Evolutionary conservation across 2,329 filamentous ascomycete genomes (phyloP).

Genomic region (Cladosporium sp.): DNA sequence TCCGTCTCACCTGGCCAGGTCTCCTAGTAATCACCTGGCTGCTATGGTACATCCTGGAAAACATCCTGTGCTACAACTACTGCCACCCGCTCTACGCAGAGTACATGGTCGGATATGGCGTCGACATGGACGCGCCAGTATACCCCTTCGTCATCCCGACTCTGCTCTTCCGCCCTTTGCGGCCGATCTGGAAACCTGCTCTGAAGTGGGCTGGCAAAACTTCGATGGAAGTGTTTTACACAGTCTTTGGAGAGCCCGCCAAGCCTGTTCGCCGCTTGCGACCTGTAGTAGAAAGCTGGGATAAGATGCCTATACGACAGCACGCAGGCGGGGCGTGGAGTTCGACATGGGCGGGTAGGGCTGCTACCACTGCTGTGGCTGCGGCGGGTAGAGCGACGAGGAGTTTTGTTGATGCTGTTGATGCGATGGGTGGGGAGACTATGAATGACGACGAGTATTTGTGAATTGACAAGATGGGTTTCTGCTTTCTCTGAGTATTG

Average conservation of each 20-base stretch:
- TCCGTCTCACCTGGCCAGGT: constrained; percentile 44
- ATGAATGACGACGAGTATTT: constrained; percentile 35
- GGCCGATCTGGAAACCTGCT: constrained; percentile 41
- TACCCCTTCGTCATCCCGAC: constrained; percentile 60
- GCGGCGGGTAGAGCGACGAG: constrained; percentile 13
- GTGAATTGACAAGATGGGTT: neutral
- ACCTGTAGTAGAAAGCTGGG: constrained; percentile 20
- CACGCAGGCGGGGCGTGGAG: constrained; percentile 13
- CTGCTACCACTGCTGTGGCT: constrained; percentile 24
- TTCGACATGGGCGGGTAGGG: constrained; percentile 23
- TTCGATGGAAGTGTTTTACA: constrained; percentile 3
- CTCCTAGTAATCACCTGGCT: constrained; percentile 45
- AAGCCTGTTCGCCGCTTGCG: neutral
- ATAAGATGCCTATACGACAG: neutral
- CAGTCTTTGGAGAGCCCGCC: constrained; percentile 18
- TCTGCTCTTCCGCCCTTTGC: constrained; percentile 49
- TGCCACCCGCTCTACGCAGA: constrained; percentile 54
- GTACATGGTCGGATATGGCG: constrained; percentile 53
- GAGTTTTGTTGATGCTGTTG: constrained; percentile 28
- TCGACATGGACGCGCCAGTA: constrained; percentile 54
- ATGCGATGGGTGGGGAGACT: constrained; percentile 29
- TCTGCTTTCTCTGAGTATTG: neutral
- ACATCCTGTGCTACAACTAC: constrained; percentile 41
- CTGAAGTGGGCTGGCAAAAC: constrained; percentile 23
- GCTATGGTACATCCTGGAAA: constrained; percentile 49